phyloP scores from a whole-genome alignment of 2,329 filamentous ascomycete species.

The Fusarium camptoceras region DNA sequence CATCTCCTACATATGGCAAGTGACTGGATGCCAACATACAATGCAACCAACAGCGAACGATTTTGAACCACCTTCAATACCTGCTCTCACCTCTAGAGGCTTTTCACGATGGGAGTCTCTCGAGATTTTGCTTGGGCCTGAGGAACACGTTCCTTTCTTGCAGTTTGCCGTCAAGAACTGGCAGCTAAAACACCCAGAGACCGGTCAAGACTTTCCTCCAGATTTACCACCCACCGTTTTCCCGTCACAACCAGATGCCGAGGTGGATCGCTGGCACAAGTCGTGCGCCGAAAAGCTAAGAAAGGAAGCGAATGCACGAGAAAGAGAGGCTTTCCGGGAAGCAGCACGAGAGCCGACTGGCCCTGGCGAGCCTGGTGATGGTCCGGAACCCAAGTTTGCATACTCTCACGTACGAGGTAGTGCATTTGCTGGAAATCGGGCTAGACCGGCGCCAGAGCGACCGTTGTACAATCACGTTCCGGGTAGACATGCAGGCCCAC shows the following conservation, averaged over 20 bases:
- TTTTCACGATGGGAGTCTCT: constrained; percentile 96
- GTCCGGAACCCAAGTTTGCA: constrained; percentile 52
- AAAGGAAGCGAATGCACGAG: constrained; percentile 63
- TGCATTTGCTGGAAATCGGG: constrained; percentile 47
- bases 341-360: constrained; percentile 36
- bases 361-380: constrained; percentile 48
- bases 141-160: constrained; percentile 87
- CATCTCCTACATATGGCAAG: constrained; percentile 92
- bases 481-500: constrained; percentile 51
- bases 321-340: constrained; percentile 48
- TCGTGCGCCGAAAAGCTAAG: constrained; percentile 77
- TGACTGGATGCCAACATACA: constrained; percentile 88
- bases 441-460: constrained; percentile 50
- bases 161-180: constrained; percentile 84
- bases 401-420: constrained; percentile 52
- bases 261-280: constrained; percentile 90
- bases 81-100: constrained; percentile 83
- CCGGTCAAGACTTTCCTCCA: constrained; percentile 73
- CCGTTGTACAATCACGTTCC: constrained; percentile 58
- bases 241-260: constrained; percentile 77
- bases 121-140: constrained; percentile 86
- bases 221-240: constrained; percentile 72
- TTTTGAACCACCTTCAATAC: constrained; percentile 81
- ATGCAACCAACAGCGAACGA: constrained; percentile 80
- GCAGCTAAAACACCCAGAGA: constrained; percentile 78